Evolutionary conservation across 805 yeast species (phyloP).

Genomic region (Ogataea pilisensis): DNA sequence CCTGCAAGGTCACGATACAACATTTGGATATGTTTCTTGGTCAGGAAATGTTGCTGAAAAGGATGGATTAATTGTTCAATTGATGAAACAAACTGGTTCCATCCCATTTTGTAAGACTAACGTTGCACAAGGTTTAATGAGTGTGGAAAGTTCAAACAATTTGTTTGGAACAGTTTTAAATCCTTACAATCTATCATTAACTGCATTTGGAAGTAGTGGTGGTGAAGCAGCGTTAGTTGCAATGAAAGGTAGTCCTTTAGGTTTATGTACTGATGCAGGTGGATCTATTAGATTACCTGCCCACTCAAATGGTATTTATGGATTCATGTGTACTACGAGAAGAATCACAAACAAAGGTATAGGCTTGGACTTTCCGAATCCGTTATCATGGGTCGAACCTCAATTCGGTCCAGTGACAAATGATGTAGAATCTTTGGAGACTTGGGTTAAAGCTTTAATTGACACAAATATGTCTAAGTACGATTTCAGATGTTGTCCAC

Average conservation of each 20-base stretch:
- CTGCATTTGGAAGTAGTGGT: constrained; percentile 53
- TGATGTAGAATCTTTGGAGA: too few species aligned
- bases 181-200: constrained; percentile 42
- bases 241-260: constrained; percentile 42
- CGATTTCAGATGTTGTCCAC: too few species aligned
- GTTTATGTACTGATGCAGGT: constrained; percentile 47
- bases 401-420: too few species aligned
- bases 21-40: constrained; percentile 43
- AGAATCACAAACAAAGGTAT: constrained; percentile 45
- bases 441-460: too few species aligned
- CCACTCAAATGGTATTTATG: constrained; percentile 47
- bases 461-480: too few species aligned
- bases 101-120: constrained; percentile 53
- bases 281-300: constrained; percentile 56
- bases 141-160: constrained; percentile 52
- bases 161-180: constrained; percentile 47
- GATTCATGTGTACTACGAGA: constrained; percentile 46
- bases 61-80: constrained; percentile 38
- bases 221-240: constrained; percentile 50
- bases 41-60: constrained; percentile 37
- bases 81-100: constrained; percentile 49
- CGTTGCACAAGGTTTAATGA: constrained; percentile 54
- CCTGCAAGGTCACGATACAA: constrained; percentile 47
- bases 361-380: too few species aligned
- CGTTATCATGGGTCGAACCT: too few species aligned